Base-by-base conservation (phyloP, 2,329 filamentous ascomycete genomes). In the Xylaria polymorpha region DNA sequence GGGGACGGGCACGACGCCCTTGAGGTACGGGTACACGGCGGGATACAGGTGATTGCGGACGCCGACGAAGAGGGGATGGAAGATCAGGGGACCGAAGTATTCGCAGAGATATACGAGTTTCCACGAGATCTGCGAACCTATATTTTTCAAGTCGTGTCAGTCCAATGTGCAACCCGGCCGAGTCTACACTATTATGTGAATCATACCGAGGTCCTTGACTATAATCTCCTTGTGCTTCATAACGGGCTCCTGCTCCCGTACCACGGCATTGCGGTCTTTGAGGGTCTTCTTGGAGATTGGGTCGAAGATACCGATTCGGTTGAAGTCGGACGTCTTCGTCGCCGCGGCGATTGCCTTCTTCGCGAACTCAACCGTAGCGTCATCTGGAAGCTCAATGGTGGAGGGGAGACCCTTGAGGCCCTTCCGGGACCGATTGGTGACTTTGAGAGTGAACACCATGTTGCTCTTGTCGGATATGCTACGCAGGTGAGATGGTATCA, bases 51-150 rank as follows among this genome's bases (percentile, higher is more conserved):
- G 90, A 29, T 92, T 89, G 58, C 94, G 92, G 64, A 92, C 84
- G 74, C 87, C 90, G 80, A 94, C 84, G 79, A 91, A 85, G 75
- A 93, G 84, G 53, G 89, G 88, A 83, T 98, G 94, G 83, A 98
- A 92, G 77, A 98, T 82, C 76, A 98, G 87, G 6, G 96, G 96
- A 4, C 96, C 96, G 73, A 96, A 83, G 81, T 99, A 99, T 83
- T 99, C 96, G 84, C 98, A 90, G 71, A 98, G 84, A 85, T 95
- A 99, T 80, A 98, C 95, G 69, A 93, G 96, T 72, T 90, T 91
- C 96, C 96, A 99, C 71, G 89, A 90, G 65, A 98, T 91, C 81
- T 99, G 96, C 58, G 91, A 88, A 18, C 96, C 94, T 97, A 68
- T 39, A 65, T 39, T 53, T 25, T 48, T 53, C 25, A 57, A n/a